phyloP scores from a whole-genome alignment of 2,329 filamentous ascomycete species.

The Penicillium olsonii region DNA sequence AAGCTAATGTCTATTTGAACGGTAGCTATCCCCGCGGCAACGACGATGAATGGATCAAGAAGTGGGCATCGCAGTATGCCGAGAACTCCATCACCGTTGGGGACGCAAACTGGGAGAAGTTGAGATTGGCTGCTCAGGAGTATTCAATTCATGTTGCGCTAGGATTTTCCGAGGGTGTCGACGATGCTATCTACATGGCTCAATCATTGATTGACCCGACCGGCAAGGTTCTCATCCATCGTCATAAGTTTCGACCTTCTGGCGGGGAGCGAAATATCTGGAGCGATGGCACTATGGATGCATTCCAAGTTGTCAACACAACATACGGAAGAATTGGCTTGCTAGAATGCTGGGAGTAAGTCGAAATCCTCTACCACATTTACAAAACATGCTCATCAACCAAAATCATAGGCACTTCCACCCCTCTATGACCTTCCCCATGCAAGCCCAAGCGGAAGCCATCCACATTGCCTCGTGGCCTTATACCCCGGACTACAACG shows the following conservation, averaged over 20 bases:
- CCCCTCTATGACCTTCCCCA: neutral
- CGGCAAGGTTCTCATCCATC: neutral
- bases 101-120: neutral
- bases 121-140: neutral
- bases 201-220: neutral
- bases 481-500: neutral
- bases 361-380: too few species aligned
- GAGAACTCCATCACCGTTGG: neutral
- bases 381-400: too few species aligned
- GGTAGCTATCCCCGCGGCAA: too few species aligned
- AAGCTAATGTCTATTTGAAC: too few species aligned
- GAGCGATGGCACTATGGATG: neutral
- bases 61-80: neutral
- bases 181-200: neutral
- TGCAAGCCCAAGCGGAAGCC: neutral
- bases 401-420: neutral
- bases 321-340: neutral
- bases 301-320: neutral
- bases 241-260: neutral
- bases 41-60: neutral
- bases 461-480: neutral
- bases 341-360: neutral
- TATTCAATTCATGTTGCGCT: neutral
- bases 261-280: neutral
- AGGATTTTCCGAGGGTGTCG: neutral